These are phyloP conservation scores for Lactarius akahatsu DNA, from an alignment of 768 basidiomycete species.

Conservation along the genomic window DNA sequence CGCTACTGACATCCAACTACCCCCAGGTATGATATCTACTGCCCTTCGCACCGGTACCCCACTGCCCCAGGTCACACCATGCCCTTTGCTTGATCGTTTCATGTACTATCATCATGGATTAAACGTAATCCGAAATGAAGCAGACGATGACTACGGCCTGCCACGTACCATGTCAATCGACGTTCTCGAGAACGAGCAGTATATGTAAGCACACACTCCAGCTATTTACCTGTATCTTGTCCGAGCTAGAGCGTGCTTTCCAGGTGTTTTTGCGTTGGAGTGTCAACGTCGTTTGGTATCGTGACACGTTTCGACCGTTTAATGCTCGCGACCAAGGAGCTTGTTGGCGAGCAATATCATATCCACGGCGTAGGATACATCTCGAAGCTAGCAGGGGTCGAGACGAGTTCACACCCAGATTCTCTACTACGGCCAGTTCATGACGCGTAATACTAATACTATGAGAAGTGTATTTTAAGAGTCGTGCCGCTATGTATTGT, in stretches of 20 bases:
- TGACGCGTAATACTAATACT: slow-evolving; percentile 22
- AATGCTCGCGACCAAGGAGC: slow-evolving; percentile 80
- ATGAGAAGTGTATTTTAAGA: background rate
- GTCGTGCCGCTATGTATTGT: background rate
- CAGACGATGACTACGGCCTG: slow-evolving; percentile 72
- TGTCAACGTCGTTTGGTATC: slow-evolving; percentile 65
- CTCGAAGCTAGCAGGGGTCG: slow-evolving; percentile 33
- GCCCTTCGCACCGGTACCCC: slow-evolving; percentile 71
- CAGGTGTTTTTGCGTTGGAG: slow-evolving; percentile 71
- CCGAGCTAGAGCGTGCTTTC: background rate
- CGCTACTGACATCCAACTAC: background rate
- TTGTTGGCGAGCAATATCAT: slow-evolving; percentile 85
- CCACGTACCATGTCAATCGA: slow-evolving; percentile 69
- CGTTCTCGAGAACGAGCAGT: slow-evolving; percentile 74
- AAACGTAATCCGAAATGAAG: slow-evolving; percentile 66
- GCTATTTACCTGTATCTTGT: background rate
- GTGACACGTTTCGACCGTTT: slow-evolving; percentile 72
- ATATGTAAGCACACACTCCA: slow-evolving; percentile 52
- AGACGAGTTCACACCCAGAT: slow-evolving; percentile 37
- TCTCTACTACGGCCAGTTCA: slow-evolving; percentile 29
- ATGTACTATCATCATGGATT: slow-evolving; percentile 54
- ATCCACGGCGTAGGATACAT: slow-evolving; percentile 62
- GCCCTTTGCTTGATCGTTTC: slow-evolving; percentile 54
- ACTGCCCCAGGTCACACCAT: slow-evolving; percentile 85
- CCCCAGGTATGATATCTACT: slow-evolving; percentile 69